These are phyloP conservation scores for Hordeum marinum DNA, from an alignment of 176 grass and related monocot species.

Conservation along the genomic window DNA sequence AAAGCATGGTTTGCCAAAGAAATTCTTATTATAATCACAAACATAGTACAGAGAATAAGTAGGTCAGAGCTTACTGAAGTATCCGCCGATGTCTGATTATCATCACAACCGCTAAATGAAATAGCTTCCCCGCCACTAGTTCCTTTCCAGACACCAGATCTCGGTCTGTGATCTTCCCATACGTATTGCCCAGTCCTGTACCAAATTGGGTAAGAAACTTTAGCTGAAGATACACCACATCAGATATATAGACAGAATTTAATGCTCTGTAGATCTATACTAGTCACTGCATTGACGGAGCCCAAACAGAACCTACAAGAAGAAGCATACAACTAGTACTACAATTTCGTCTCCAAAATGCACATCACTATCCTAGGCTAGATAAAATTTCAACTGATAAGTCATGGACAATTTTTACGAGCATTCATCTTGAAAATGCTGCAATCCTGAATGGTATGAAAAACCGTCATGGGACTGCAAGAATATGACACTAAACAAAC, in stretches of 20 bases:
- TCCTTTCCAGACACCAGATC: constrained; percentile 95
- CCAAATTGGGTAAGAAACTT: constrained; percentile 13
- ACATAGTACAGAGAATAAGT: neutral
- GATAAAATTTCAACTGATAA: neutral
- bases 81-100: constrained; percentile 93
- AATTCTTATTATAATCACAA: neutral
- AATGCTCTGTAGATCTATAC: constrained; percentile 2
- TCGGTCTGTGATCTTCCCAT: constrained; percentile 95
- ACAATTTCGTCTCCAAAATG: neutral
- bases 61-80: constrained; percentile 63
- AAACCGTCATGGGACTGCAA: neutral
- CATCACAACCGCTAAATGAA: constrained; percentile 96
- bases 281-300: neutral
- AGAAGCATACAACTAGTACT: neutral
- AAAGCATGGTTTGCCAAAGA: neutral
- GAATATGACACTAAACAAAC: constrained; percentile 1
- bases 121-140: constrained; percentile 91
- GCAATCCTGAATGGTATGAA: neutral
- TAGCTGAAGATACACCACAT: neutral
- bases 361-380: neutral
- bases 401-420: neutral
- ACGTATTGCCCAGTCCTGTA: constrained; percentile 73
- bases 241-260: neutral
- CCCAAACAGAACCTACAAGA: neutral
- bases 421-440: neutral